These are phyloP conservation scores for Jimgerdemannia flammicorona DNA, from an alignment of 192 early-diverging fungal species.

Conservation along the genomic window DNA sequence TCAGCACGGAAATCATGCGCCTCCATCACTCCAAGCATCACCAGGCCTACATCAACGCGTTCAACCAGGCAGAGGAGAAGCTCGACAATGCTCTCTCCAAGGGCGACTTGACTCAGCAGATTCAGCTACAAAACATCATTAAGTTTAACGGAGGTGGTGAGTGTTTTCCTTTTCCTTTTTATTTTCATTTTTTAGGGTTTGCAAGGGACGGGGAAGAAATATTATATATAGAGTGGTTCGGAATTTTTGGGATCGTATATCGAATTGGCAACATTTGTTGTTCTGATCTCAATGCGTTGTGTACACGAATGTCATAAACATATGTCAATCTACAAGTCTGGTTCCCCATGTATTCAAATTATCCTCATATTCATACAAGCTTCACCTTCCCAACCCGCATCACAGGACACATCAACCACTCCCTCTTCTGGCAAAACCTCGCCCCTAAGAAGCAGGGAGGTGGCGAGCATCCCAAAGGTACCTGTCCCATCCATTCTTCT, in stretches of 20 bases:
- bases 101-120: constrained; percentile 67
- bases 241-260: too few species aligned
- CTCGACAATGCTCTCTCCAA: constrained; percentile 62
- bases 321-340: too few species aligned
- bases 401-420: constrained; percentile 72
- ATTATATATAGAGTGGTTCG: neutral
- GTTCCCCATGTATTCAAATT: neutral
- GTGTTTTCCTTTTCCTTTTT: constrained; percentile 2
- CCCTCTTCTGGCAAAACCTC: constrained; percentile 94
- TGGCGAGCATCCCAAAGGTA: constrained; percentile 68
- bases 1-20: constrained; percentile 92
- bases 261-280: too few species aligned
- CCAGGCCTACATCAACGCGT: constrained; percentile 81
- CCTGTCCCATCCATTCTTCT: neutral
- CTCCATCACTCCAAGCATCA: constrained; percentile 96
- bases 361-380: constrained; percentile 21
- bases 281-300: too few species aligned
- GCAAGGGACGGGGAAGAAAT: neutral
- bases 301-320: too few species aligned
- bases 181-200: constrained; percentile 6
- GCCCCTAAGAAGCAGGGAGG: constrained; percentile 77
- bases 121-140: constrained; percentile 75
- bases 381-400: neutral
- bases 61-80: constrained; percentile 95
- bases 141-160: constrained; percentile 93